These are phyloP conservation scores for Lactarius indigo DNA, from an alignment of 768 basidiomycete species.

Conservation along the genomic window DNA sequence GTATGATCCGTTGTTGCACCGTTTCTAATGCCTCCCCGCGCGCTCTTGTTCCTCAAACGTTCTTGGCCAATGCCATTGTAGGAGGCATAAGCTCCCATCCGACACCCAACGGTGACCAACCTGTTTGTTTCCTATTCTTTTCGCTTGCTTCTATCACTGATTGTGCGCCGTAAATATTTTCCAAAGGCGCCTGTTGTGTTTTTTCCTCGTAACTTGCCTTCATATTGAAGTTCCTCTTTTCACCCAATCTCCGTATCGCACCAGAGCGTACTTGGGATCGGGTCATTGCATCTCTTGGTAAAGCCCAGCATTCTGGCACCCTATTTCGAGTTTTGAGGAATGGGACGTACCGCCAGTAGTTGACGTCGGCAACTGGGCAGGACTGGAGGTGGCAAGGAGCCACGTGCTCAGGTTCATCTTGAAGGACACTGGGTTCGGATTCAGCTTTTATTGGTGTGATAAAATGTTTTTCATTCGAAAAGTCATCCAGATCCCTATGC, in stretches of 20 bases:
- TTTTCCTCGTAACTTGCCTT: constrained; percentile 69
- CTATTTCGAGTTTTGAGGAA: constrained; percentile 61
- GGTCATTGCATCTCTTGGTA: constrained; percentile 79
- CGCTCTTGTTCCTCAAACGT: too few relatives aligned
- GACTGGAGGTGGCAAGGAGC: constrained; percentile 37
- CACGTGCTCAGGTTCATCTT: constrained; percentile 41
- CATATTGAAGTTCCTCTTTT: constrained; percentile 79
- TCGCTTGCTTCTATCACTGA: not conserved
- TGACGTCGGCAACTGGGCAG: constrained; percentile 32
- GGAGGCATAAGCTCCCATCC: too few relatives aligned
- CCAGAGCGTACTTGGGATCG: constrained; percentile 75
- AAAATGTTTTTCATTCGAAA: not conserved
- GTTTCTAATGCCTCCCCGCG: too few relatives aligned
- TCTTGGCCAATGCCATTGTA: too few relatives aligned
- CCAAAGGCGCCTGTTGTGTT: constrained; percentile 73
- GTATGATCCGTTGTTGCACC: too few relatives aligned
- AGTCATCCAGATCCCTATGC: constrained; percentile 64
- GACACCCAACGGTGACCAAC: too few relatives aligned
- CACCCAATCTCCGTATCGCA: constrained; percentile 77
- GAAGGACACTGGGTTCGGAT: constrained; percentile 40
- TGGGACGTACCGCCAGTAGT: constrained; percentile 60
- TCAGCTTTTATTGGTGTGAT: constrained; percentile 11
- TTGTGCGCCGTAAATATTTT: not conserved
- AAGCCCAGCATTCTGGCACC: constrained; percentile 80
- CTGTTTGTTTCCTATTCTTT: too few relatives aligned